Evolutionary conservation across 768 basidiomycete genomes (phyloP).

Genomic region (Paxillus ammoniavirescens): DNA sequence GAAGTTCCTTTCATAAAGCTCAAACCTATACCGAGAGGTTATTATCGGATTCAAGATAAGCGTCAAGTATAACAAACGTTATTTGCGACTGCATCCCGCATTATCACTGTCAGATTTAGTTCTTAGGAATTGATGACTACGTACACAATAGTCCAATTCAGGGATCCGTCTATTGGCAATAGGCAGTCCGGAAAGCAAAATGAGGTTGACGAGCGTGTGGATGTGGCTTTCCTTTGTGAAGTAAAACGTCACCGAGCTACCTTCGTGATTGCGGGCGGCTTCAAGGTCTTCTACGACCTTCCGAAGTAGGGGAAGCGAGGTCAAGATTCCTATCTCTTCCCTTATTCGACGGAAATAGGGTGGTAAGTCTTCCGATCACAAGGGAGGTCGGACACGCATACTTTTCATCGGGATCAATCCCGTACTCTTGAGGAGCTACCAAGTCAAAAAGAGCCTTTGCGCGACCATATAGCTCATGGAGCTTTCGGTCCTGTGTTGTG

Average conservation of each 20-base stretch:
- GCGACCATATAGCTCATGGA: slow-evolving; percentile 91
- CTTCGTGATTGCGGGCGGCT: slow-evolving; percentile 79
- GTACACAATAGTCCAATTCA: slow-evolving; percentile 91
- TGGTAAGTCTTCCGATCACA: neutral
- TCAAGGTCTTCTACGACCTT: slow-evolving; percentile 95
- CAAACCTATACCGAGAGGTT: slow-evolving; percentile 46
- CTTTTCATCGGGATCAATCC: slow-evolving; percentile 95
- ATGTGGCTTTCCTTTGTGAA: slow-evolving; percentile 98
- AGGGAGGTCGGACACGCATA: slow-evolving; percentile 29
- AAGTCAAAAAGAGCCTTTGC: slow-evolving; percentile 97
- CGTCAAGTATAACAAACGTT: slow-evolving; percentile 44
- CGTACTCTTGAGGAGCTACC: slow-evolving; percentile 98
- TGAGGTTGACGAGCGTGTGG: slow-evolving; percentile 90
- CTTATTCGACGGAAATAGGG: neutral
- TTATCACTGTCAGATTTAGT: slow-evolving; percentile 4
- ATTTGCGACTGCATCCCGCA: slow-evolving; percentile 68
- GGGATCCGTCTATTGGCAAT: slow-evolving; percentile 94
- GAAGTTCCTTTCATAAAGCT: slow-evolving; percentile 91
- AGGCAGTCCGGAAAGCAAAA: slow-evolving; percentile 88
- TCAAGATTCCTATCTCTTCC: slow-evolving; percentile 95
- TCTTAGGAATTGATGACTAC: slow-evolving; percentile 25
- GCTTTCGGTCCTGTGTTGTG: slow-evolving; percentile 68
- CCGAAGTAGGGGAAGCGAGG: slow-evolving; percentile 87
- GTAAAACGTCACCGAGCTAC: slow-evolving; percentile 82
- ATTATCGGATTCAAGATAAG: neutral